Base-by-base conservation (phyloP, 106 monocot species). In the Posidonia australis region DNA sequence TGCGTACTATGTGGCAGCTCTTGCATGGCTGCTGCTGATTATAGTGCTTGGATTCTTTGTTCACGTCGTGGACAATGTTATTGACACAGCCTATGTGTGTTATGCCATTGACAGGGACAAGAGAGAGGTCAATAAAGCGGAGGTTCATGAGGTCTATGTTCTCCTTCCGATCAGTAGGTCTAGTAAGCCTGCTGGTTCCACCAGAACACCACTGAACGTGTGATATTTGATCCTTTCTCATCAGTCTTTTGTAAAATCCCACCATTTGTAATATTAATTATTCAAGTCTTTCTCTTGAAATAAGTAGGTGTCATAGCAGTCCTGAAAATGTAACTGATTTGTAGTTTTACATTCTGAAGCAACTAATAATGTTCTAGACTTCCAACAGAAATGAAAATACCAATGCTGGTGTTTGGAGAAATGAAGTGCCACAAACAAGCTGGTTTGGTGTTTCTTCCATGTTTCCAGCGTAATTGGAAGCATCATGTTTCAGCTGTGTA, bases 21-120 rank as follows among this genome's bases (percentile, higher is more conserved):
- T 86, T 17, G 77, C 89, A 49, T 89, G 80, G 85, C 4, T 81
- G 58, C 72, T 89, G 18, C 79, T 93, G 48, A 77, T 93, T 59
- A 23, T 81, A 19, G 67, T 81, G 21, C 51, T 86, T 29, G 79
- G 89, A 21, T 93, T 81, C 76, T 81, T 93, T 43, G 78, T 86
- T 41, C 89, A 82, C 30, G 89, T 93, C 31, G 59, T 93, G 72
- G 93, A 93, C 51, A 86, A 83, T 61, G 86, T 89, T 20, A 79
- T 93, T 5, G 93, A 93, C 56, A 83, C 89, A 0, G 64, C 89
- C 30, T 93, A 93, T 58, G 77, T 93, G 11, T 93, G 93, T 22
- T 93, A 89, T 28, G 93, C 93, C 36, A 89, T 93, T 45, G 93
- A 93, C 31, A 63, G 89, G 60, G 93, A 93, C 73, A 88, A 81